Base-by-base conservation (phyloP, 169 alveolate genomes). In the Plasmodium gallinaceum region DNA sequence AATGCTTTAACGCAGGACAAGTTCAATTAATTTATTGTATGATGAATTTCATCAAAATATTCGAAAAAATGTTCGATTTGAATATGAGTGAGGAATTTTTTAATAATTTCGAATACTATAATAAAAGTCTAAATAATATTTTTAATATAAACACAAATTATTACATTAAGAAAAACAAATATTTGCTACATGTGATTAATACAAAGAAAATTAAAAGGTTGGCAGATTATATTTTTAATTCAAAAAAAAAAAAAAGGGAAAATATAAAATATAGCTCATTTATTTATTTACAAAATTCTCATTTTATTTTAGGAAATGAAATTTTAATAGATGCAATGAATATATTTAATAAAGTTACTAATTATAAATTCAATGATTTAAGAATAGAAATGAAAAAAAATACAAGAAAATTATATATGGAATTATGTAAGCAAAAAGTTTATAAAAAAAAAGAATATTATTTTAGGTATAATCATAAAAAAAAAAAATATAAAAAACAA, bases 1-100 rank as follows among this genome's bases (percentile, higher is more conserved):
- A 86, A n/a, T 86, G 88, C 26, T 86, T 86, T 10, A 86, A 74
- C 46, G 72, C 92, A 22, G 92, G 92, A 9, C 92, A 86, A 71
- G 22, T 86, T 70, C 92, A 86, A 54, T 22, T 86, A 43, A 80
- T 71, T 3, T 65, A 32, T 52, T 70, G 64, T 52, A 86, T 86
- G 86, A 18, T 86, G 42, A 18, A 70, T 0, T 60, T 86, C 20
- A 86, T 86, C 12, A 48, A 86, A 57, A 60, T 70, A 3, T 86
- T 86, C 69, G 75, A 71, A 39, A 43, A 24, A 6, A 12, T 86
- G 60, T 70, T 86, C 45, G 32, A 54, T 54, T 58, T 70, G 60
- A 83, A 54, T 69, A 70, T 45, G 10, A 58, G 66, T 42, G 70
- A 86, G 46, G 61, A 86, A 9, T 3, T 12, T 54, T 80, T 80